These are phyloP conservation scores for Rugonectria rugulosa DNA, from an alignment of 2,329 filamentous ascomycete genomes.

Conservation along the genomic window DNA sequence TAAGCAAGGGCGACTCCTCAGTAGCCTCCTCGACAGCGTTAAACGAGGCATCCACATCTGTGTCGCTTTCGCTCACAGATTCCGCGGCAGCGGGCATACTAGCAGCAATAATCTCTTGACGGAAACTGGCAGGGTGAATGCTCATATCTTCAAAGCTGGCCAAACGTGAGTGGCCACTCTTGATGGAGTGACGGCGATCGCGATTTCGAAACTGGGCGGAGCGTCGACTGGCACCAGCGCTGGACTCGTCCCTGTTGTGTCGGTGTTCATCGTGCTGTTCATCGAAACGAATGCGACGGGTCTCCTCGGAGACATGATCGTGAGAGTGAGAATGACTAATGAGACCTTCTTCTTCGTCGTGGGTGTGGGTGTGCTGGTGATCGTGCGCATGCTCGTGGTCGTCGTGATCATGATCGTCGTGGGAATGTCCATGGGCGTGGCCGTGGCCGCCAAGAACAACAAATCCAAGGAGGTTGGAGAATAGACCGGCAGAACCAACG, in stretches of 20 bases:
- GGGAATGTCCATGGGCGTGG: slow-evolving; percentile 75
- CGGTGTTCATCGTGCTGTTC: slow-evolving; percentile 31
- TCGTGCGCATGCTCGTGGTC: slow-evolving; percentile 45
- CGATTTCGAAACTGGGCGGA: slow-evolving; percentile 48
- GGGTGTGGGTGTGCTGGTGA: slow-evolving; percentile 36
- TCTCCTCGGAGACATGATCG: slow-evolving; percentile 58
- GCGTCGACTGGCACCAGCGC: slow-evolving; percentile 39
- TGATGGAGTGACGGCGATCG: slow-evolving; percentile 54
- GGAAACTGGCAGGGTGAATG: slow-evolving; percentile 88
- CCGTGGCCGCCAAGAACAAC: slow-evolving; percentile 93
- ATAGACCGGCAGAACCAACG: slow-evolving; percentile 84
- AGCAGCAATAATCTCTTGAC: slow-evolving; percentile 92
- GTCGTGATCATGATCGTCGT: slow-evolving; percentile 54
- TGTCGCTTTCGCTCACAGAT: slow-evolving; percentile 60
- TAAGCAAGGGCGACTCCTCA: slow-evolving; percentile 59
- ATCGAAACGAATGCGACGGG: slow-evolving; percentile 52
- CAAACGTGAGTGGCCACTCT: slow-evolving; percentile 65
- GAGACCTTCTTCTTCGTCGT: slow-evolving; percentile 60
- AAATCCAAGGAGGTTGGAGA: slow-evolving; percentile 89
- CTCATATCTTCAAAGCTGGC: slow-evolving; percentile 76
- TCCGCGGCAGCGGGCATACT: slow-evolving; percentile 64
- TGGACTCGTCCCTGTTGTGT: slow-evolving; percentile 38
- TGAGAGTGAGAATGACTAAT: slow-evolving; percentile 40
- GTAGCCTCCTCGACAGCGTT: slow-evolving; percentile 52
- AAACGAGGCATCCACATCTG: slow-evolving; percentile 56